Conservation (phyloP, 2,329 filamentous ascomycete genomes). For the Geosmithia morbida region DNA sequence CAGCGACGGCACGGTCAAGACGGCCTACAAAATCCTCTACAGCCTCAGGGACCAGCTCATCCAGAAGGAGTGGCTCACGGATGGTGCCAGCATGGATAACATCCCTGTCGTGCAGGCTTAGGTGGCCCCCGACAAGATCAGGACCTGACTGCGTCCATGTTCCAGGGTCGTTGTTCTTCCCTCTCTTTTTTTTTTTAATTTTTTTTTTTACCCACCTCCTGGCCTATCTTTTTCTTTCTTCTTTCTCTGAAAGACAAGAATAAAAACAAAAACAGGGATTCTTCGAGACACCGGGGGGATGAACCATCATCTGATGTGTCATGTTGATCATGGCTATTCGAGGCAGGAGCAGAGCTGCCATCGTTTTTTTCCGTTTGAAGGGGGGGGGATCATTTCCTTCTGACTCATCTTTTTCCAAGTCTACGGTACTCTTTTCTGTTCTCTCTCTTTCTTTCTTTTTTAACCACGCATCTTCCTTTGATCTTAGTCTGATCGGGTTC, state of each 20-base stretch:
- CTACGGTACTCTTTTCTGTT: neutral
- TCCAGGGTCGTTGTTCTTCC: too few species aligned
- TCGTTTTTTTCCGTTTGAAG: neutral
- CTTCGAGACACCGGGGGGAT: neutral
- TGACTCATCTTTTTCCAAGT: too few species aligned
- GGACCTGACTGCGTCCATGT: neutral
- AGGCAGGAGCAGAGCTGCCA: too few species aligned
- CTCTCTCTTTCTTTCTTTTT: neutral
- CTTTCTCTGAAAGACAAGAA: neutral
- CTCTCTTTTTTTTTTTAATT: neutral
- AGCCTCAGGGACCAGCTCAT: conserved; percentile 60
- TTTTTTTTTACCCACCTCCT: neutral
- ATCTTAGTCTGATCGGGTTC: neutral
- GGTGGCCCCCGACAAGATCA: neutral
- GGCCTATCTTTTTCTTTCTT: neutral
- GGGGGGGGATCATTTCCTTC: too few species aligned
- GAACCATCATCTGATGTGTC: neutral
- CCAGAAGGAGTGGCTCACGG: conserved; percentile 58
- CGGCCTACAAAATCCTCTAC: conserved; percentile 83
- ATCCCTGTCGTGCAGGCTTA: conserved; percentile 39
- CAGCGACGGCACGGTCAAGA: conserved; percentile 93
- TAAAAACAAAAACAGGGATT: neutral
- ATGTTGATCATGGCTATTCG: neutral
- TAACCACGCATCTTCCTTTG: neutral
- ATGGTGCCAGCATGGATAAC: conserved; percentile 56